phyloP scores from a whole-genome alignment of 2,329 filamentous ascomycete genomes.

The Emmonsia crescens region DNA sequence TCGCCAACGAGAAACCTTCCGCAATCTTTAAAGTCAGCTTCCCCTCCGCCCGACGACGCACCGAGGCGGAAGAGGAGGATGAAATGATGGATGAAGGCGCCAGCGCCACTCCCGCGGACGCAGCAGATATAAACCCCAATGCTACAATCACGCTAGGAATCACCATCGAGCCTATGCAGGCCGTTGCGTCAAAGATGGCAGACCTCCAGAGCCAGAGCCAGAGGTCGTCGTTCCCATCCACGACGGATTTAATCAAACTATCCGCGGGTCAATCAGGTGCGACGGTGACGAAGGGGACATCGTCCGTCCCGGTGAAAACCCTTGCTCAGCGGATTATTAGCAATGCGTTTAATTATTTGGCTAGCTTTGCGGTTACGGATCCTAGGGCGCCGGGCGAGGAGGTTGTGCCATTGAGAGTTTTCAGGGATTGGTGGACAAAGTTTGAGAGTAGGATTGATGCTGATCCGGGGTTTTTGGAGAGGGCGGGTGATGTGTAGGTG shows the following conservation, averaged over 20 bases:
- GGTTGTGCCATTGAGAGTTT: conserved; percentile 85
- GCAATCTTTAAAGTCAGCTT: conserved; percentile 71
- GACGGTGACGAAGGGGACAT: conserved; percentile 12
- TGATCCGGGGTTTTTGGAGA: conserved; percentile 83
- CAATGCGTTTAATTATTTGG: conserved; percentile 93
- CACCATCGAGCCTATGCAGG: conserved; percentile 62
- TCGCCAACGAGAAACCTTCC: conserved; percentile 82
- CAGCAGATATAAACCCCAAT: conserved; percentile 17
- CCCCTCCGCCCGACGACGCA: conserved; percentile 11
- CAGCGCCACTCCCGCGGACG: conserved; percentile 14
- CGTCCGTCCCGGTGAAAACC: conserved; percentile 54
- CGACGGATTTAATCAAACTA: conserved; percentile 8
- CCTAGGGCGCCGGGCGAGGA: conserved; percentile 50
- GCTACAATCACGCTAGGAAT: conserved; percentile 66
- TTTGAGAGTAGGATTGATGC: conserved; percentile 78
- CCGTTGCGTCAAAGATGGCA: conserved; percentile 60
- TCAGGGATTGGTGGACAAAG: conserved; percentile 96
- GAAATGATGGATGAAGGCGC: conserved; percentile 40
- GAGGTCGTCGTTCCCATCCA: conserved; percentile 5
- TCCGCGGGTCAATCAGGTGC: conserved; percentile 12
- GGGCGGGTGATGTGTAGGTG: conserved; percentile 39
- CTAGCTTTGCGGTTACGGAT: conserved; percentile 64
- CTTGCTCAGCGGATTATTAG: conserved; percentile 90
- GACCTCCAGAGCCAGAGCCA: conserved; percentile 37
- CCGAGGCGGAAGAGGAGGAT: conserved; percentile 28